phyloP scores from a whole-genome alignment of 78 protist genomes.

The Dictyostelium purpureum region DNA sequence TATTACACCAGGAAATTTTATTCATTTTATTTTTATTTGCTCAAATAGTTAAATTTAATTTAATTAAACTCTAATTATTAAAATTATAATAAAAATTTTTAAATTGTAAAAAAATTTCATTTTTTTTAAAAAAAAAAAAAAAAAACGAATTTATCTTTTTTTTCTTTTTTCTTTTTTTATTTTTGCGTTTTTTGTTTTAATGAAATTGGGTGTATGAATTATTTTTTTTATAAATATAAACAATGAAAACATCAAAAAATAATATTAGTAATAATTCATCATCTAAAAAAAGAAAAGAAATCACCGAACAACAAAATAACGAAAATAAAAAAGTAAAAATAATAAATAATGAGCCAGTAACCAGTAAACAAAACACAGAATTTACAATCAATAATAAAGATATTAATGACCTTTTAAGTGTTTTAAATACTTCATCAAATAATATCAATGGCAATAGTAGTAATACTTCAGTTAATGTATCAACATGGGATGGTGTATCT shows the following conservation, averaged over 20 bases:
- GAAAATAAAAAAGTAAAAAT: background rate
- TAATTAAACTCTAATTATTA: background rate
- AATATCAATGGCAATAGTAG: background rate
- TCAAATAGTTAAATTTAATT: background rate
- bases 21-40: background rate
- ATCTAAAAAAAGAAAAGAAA: background rate
- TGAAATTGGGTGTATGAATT: too few species aligned
- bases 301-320: background rate
- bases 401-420: too few species aligned
- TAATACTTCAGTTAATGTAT: background rate
- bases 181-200: too few species aligned
- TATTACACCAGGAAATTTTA: background rate
- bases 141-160: background rate
- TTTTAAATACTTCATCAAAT: too few species aligned
- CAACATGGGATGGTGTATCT: slow-evolving; percentile 28
- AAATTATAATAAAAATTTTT: background rate
- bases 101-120: background rate
- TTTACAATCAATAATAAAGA: too few species aligned
- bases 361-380: background rate
- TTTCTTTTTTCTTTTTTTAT: background rate
- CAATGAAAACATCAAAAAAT: background rate
- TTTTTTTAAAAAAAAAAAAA: too few species aligned
- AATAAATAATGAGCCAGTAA: background rate
- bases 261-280: background rate
- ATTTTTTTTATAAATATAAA: too few species aligned